Conservation (phyloP, 1,284 basidiomycete genomes). For the Trichosporon faecale region DNA sequence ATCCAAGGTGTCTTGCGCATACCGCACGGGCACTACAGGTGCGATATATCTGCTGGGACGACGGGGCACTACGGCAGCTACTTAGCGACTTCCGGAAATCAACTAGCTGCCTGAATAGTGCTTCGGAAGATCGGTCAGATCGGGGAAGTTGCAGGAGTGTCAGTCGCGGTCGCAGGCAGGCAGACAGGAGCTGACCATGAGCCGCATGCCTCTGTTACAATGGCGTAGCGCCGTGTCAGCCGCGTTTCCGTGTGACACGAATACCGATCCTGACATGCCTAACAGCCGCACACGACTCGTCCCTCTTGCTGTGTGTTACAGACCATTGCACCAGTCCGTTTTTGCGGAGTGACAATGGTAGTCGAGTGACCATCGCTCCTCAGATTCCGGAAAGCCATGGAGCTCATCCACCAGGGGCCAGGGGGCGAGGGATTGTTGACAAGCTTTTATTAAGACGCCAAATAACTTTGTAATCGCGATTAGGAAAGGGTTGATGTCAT, state of each 20-base stretch:
- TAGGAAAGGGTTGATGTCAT: constrained; percentile 1
- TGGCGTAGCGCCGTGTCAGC: background rate
- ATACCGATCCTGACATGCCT: background rate
- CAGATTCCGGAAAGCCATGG: background rate
- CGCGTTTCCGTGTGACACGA: background rate
- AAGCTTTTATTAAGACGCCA: background rate
- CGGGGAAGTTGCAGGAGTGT: background rate
- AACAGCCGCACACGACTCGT: background rate
- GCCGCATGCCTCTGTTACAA: background rate
- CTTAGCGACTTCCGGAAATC: background rate
- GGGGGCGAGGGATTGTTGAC: background rate
- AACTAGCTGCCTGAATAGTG: background rate
- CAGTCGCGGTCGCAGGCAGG: background rate
- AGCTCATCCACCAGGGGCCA: background rate
- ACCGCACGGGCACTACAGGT: background rate
- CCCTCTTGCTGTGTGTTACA: background rate
- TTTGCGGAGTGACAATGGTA: background rate
- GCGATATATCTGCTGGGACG: background rate
- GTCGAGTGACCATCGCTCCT: background rate
- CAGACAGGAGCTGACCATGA: background rate
- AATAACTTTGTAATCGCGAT: background rate
- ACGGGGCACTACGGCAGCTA: background rate
- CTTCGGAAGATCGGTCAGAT: background rate
- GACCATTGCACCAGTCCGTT: background rate
- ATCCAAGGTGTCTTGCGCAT: background rate